phyloP scores from a whole-genome alignment of 768 basidiomycete species.

The Boletales sp. region DNA sequence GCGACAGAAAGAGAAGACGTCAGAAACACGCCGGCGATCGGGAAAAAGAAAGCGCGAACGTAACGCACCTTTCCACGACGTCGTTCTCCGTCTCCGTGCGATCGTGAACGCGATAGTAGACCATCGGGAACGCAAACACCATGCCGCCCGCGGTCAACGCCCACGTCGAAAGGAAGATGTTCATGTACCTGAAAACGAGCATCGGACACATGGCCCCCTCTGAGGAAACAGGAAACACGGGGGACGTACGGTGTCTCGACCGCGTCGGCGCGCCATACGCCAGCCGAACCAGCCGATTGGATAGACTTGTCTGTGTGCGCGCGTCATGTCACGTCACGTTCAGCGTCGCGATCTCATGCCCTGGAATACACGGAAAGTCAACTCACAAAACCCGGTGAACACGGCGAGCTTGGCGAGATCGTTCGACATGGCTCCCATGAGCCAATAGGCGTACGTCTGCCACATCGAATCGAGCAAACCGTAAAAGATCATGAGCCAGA shows the following conservation, averaged over 20 bases:
- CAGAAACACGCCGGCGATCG: too few species aligned
- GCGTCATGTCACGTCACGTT: not conserved
- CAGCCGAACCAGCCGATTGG: constrained; percentile 72
- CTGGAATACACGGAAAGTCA: not conserved
- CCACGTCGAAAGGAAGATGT: constrained; percentile 75
- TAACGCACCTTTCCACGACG: too few species aligned
- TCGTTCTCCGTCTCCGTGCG: constrained; percentile 28
- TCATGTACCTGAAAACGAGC: constrained; percentile 67
- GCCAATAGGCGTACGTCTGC: constrained; percentile 82
- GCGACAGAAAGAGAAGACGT: too few species aligned
- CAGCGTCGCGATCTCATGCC: not conserved
- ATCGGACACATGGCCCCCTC: too few species aligned
- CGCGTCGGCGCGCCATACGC: constrained; percentile 69
- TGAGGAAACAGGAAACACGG: too few species aligned
- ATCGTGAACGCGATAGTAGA: constrained; percentile 63
- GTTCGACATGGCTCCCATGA: constrained; percentile 87
- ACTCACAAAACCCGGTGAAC: constrained; percentile 78
- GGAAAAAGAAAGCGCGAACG: too few species aligned
- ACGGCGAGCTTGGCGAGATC: constrained; percentile 76
- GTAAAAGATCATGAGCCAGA: constrained; percentile 62
- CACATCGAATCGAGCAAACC: constrained; percentile 83
- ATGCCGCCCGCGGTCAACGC: constrained; percentile 60
- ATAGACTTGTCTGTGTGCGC: constrained; percentile 58
- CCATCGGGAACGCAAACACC: constrained; percentile 68
- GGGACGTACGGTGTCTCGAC: constrained; percentile 54